Base-by-base conservation (phyloP, 2,329 filamentous ascomycete species). In the Botrytis cinerea region DNA sequence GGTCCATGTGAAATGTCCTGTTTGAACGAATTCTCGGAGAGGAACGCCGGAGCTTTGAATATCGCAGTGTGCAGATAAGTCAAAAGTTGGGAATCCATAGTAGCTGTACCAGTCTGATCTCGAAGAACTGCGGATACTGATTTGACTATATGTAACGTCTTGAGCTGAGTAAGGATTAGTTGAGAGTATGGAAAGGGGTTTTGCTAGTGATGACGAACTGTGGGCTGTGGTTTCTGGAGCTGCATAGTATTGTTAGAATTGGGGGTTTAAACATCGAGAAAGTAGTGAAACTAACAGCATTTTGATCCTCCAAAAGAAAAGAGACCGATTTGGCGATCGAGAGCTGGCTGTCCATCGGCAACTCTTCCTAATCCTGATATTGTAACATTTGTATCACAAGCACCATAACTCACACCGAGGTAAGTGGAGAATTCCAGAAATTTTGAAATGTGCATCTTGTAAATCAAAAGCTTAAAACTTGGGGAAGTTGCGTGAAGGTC, bases 321-420 rank as follows among this genome's bases (percentile, higher is more conserved):
- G n/a, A 57, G 66, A 9, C 35, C 66, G 9, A 69, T 57, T 16
- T 57, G 48, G 51, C 38, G 48, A 69, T 69, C 38, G 48, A 57
- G 54, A 18, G 48, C 48, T 10, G 35, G n/a, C 40, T 69, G 48
- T 57, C 66, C 66, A 57, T 69, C 66, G 22, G n/a, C 35, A 69
- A 25, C n/a, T 57, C 35, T n/a, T 43, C 66, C 66, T 2, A 69
- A 48, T 9, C 66, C 66, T 20, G 48, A 57, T 57, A 69, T 69
- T 57, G 66, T 69, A 38, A 69, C 66, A 10, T 69, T 69, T 69
- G 66, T 69, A 69, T 69, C 38, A 38, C 66, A 69, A 32, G 66
- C 48, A 57, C 66, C 66, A 45, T 69, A 28, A 25, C 35, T 57
- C 38, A 69, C 4, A 4, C 66, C 48, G 40, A 69, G 38, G 51